These are phyloP conservation scores for Beauveria asiatica DNA, from an alignment of 2,329 filamentous ascomycete genomes.

Conservation along the genomic window DNA sequence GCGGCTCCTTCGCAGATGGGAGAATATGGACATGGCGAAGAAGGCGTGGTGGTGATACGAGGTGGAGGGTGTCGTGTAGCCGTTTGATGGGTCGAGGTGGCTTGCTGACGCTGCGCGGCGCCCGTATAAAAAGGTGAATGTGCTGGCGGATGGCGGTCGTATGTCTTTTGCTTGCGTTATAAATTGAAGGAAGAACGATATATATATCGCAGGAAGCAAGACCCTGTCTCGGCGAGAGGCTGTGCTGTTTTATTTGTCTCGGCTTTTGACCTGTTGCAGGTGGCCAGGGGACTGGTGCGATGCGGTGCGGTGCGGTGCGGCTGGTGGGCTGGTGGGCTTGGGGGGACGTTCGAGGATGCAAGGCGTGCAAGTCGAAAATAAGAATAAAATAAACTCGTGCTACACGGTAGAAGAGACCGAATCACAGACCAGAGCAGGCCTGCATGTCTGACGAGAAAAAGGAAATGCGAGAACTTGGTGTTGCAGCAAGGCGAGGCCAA, in stretches of 20 bases:
- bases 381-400: neutral
- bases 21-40: conserved; percentile 47
- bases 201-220: neutral
- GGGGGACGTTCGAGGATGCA: no score
- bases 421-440: neutral
- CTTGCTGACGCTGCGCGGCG: neutral
- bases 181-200: neutral
- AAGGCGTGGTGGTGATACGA: neutral
- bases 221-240: neutral
- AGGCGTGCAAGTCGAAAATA: neutral
- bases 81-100: neutral
- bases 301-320: neutral
- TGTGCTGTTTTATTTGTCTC: neutral
- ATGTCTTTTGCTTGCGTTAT: neutral
- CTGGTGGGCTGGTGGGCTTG: neutral
- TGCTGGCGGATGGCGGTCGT: neutral
- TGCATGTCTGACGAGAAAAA: conserved; percentile 3
- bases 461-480: neutral
- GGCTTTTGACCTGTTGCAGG: neutral
- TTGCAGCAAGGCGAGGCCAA: neutral
- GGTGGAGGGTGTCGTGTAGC: neutral
- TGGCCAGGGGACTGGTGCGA: neutral
- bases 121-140: neutral
- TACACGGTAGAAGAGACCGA: neutral
- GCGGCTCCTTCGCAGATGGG: conserved; percentile 41